Conservation (phyloP, 2,329 filamentous ascomycete genomes). For the Coniochaeta sp. region DNA sequence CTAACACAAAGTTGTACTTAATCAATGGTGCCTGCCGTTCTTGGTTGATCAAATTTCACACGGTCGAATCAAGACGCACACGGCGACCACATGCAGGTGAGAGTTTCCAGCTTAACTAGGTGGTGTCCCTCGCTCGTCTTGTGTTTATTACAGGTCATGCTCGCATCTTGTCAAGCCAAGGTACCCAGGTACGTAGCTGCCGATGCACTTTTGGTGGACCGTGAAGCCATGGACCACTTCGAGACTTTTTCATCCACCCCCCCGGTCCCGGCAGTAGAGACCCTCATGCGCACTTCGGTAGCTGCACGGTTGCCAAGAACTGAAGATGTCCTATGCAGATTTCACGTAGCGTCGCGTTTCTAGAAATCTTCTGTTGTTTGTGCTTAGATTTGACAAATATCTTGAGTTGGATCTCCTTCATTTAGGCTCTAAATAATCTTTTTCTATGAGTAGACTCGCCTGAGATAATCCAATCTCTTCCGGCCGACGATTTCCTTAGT, state of each 20-base stretch:
- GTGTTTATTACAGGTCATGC: too few relatives aligned
- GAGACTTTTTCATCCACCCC: not conserved
- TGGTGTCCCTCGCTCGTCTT: too few relatives aligned
- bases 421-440: not conserved
- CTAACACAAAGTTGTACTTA: not conserved
- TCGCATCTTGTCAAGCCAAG: too few relatives aligned
- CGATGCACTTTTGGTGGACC: too few relatives aligned
- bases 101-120: too few relatives aligned
- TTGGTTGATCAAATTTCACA: not conserved
- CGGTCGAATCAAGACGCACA: not conserved
- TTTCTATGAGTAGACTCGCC: not conserved
- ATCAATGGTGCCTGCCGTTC: not conserved
- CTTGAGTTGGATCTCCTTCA: not conserved
- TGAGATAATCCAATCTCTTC: not conserved
- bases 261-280: not conserved
- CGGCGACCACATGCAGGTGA: not conserved
- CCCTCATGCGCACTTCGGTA: not conserved
- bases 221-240: too few relatives aligned
- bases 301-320: not conserved
- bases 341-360: not conserved
- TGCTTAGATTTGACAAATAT: not conserved
- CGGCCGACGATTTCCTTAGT: not conserved
- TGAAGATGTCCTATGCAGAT: not conserved
- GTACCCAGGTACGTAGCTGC: too few relatives aligned
- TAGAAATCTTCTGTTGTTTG: not conserved